Evolutionary conservation across 345 rosid genomes (phyloP), one percentile per base, ranked within the genome.

Genomic region (Abelmoschus esculentus): DNA sequence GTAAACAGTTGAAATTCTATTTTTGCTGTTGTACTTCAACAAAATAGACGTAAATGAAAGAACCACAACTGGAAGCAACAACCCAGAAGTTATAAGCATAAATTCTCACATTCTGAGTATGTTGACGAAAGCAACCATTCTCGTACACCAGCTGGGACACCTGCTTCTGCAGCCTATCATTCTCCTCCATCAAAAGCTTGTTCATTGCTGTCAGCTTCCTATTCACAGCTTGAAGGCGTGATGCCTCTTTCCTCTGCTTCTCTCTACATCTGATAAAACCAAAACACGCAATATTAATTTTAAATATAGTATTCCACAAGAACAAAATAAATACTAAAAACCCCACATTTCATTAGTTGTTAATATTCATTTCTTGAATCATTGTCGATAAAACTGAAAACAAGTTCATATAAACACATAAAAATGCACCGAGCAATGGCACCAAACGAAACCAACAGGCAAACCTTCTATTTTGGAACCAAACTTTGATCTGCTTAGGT

Each of bases 381-480:
- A 12, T 19, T 40, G 18, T 38, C 15, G 40, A 10, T 38, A 10
- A 6, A 46, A 47, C 7, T 3, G 18, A 44, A 13, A 0, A 26
- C 36, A 26, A 40, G 42, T 42, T 40, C 17, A 22, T 46, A 46
- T 38, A 65, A 65, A 29, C 19, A 28, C 28, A 26, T 14, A 65
- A 65, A 46, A 46, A 13, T 47, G n/a, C 52, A 47, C 52, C 6
- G 26, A 46, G 18, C 38, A 49, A 18, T 8, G 57, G 15, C 57
- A 22, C 6, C 8, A 6, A 47, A 66, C 22, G 44, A 63, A 71
- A 19, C 15, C 66, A 71, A 22, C 5, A 32, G 50, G 9, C 29
- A 53, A 79, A 96, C 99, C 98, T 96, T 80, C 99, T 47, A 5
- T 47, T 47, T 47, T 47, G 52, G 52, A 47, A 47, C 52, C 52